phyloP scores from a whole-genome alignment of 768 basidiomycete genomes.

The Lactifluus volemus region DNA sequence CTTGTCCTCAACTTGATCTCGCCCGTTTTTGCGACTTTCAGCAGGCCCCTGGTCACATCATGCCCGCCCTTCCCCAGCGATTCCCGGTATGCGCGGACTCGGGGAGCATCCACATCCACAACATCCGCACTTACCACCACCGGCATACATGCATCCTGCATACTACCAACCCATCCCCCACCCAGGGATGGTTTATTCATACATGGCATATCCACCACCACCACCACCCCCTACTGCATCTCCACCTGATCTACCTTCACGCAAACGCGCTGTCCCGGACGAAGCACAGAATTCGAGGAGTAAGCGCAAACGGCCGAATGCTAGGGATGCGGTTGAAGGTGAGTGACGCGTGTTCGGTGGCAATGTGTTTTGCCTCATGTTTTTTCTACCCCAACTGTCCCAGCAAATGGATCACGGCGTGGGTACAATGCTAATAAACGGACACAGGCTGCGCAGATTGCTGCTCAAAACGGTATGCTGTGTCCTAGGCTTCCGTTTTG shows the following conservation, averaged over 20 bases:
- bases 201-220: constrained; percentile 1
- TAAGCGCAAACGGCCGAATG: constrained; percentile 12
- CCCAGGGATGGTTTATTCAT: constrained; percentile 14
- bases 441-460: constrained; percentile 56
- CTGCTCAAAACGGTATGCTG: constrained; percentile 51
- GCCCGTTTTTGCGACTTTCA: background rate
- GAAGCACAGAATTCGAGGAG: constrained; percentile 3
- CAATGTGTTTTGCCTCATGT: background rate
- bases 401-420: constrained; percentile 41
- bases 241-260: background rate
- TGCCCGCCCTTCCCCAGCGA: constrained; percentile 1
- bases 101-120: constrained; percentile 3
- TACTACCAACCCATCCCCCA: constrained; percentile 8
- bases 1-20: background rate
- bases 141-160: constrained; percentile 10
- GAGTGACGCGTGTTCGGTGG: background rate
- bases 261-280: constrained; percentile 8
- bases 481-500: background rate
- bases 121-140: background rate
- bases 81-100: background rate
- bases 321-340: constrained; percentile 12
- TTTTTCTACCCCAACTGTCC: background rate
- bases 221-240: background rate
- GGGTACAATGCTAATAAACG: constrained; percentile 69
- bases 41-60: constrained; percentile 11